phyloP scores from a whole-genome alignment of 2,329 filamentous ascomycete species.

The Penicillium sp. region DNA sequence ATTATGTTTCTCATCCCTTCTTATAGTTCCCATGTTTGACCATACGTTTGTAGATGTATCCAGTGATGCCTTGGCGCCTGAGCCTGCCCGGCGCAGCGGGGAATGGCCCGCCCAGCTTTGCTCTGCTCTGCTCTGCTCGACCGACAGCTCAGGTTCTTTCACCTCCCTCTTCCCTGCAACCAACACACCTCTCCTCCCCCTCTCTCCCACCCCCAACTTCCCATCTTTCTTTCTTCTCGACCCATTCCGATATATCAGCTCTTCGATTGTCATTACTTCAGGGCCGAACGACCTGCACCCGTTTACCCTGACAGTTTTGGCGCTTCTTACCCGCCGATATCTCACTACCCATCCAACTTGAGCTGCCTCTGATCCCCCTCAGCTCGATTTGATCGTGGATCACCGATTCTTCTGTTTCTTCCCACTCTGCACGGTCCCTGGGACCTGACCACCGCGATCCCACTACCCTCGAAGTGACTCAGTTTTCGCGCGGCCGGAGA shows the following conservation, averaged over 20 bases:
- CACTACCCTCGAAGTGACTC: slow-evolving; percentile 19
- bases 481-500: slow-evolving; percentile 34
- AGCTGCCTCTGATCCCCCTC: slow-evolving; percentile 18
- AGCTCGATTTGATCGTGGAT: slow-evolving; percentile 12
- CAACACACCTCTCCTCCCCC: slow-evolving; percentile 7
- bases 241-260: not conserved
- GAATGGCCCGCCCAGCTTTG: slow-evolving; percentile 16
- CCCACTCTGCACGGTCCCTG: not conserved
- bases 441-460: slow-evolving; percentile 4
- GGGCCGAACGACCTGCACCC: slow-evolving; percentile 48
- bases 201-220: slow-evolving; percentile 11
- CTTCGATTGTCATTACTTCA: slow-evolving; percentile 25
- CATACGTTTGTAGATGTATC: too few species aligned
- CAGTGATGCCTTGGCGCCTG: slow-evolving; percentile 1
- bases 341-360: slow-evolving; percentile 24
- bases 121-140: slow-evolving; percentile 25
- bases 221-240: slow-evolving; percentile 11
- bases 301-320: slow-evolving; percentile 36
- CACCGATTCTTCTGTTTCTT: slow-evolving; percentile 5
- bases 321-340: slow-evolving; percentile 31
- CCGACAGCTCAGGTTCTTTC: slow-evolving; percentile 27
- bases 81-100: slow-evolving; percentile 25
- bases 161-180: slow-evolving; percentile 18
- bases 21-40: too few species aligned
- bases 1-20: too few species aligned